Base-by-base conservation (phyloP, 306 rosid genomes). In the Vigna nakashimae region DNA sequence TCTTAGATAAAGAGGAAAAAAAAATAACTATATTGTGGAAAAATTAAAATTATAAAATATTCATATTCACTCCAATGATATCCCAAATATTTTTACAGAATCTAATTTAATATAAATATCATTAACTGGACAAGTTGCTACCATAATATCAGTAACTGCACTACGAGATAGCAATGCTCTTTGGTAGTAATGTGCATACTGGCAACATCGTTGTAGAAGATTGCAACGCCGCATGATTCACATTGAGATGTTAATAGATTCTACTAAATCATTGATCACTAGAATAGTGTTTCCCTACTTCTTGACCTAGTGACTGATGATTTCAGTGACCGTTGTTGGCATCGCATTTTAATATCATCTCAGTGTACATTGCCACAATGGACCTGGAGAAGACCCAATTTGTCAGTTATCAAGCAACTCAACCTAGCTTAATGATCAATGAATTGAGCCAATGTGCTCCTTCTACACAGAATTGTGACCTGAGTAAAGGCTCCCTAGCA, bases 41-140 rank as follows among this genome's bases (percentile, higher is more conserved):
- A 24, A 38, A 32, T 17, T 24, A 69, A 48, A 60, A 58, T 69
- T 48, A 20, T 34, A 18, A 69, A 56, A 46, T 26, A 20, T 68
- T 11, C 69, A 66, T 42, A 16, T 65, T 20, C 26, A 72, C 32
- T 32, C 14, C n/a, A 15, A 59, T 46, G 58, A 36, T 74, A 74
- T 26, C 15, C 59, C 51, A 30, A 60, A n/a, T 16, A 15, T 0
- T 28, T 49, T 49, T 20, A 24, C 26, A 17, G 26, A 20, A 24
- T 45, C 26, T 5, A 55, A 9, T 55, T 13, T 55, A 55, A 55
- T 9, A 55, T 9, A 52, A 52, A 65, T 4, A 0, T 36, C 40
- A 6, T 36, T 22, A 4, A 10, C 15, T 56, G 63, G 20, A 56
- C 22, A 56, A 22, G 4, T 11, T 11, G 63, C 34, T 22, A 10